A percentile compares a stretch with the other conserved stretches of the same genome.
Conservation (phyloP, 768 basidiomycete genomes). For the Infundibulicybe gibba region DNA sequence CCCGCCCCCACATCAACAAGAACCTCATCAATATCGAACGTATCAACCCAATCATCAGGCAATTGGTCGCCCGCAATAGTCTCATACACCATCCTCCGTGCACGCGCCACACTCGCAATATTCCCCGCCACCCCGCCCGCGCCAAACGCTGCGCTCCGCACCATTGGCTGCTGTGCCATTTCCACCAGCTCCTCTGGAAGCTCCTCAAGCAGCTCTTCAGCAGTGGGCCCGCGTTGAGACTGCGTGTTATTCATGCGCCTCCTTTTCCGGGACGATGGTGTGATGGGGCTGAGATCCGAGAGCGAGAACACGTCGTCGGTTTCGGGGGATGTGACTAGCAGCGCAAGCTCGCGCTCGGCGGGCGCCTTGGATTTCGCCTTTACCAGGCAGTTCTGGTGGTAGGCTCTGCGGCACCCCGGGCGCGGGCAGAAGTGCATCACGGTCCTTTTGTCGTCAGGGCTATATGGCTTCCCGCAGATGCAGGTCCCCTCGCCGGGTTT, state of each 20-base stretch:
- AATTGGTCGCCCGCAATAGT: conserved; percentile 25
- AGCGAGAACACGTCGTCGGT: conserved; percentile 3
- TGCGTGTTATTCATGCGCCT: background rate
- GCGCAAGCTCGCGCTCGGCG: conserved; percentile 16
- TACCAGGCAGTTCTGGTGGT: conserved; percentile 46
- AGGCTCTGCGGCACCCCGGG: conserved; percentile 40
- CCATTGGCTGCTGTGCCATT: conserved; percentile 50
- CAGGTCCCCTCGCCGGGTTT: conserved; percentile 36
- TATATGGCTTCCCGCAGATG: conserved; percentile 43
- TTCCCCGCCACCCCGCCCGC: conserved; percentile 50
- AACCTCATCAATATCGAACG: conserved; percentile 13
- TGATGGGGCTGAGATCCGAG: background rate
- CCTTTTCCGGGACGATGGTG: conserved; percentile 4
- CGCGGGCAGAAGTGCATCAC: conserved; percentile 59
- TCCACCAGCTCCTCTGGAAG: conserved; percentile 36
- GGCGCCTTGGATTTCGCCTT: conserved; percentile 17
- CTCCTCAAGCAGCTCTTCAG: conserved; percentile 7
- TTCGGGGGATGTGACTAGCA: background rate
- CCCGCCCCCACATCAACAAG: conserved; percentile 22
- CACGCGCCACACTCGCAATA: conserved; percentile 37
- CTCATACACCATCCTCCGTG: conserved; percentile 43
- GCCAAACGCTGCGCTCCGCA: conserved; percentile 36
- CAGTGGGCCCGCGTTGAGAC: background rate
- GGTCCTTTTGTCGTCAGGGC: conserved; percentile 28
- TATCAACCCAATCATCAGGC: conserved; percentile 38